Base-by-base conservation (phyloP, 2,329 filamentous ascomycete species). In the Cordyceps tenuipes region DNA sequence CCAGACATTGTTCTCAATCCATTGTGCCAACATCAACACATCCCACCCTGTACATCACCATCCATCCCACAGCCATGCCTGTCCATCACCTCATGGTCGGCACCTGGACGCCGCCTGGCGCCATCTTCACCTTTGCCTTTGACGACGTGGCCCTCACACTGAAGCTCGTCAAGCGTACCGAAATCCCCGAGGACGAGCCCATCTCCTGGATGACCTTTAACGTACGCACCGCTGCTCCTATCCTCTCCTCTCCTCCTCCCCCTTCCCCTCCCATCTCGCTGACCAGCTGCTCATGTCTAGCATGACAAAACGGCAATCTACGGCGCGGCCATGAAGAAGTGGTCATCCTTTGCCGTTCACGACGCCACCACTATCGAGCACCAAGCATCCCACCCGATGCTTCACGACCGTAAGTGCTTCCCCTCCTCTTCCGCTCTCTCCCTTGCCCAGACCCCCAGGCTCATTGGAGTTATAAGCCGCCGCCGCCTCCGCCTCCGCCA, bases 171-270 rank as follows among this genome's bases (percentile, higher is more conserved):
- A 91, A 93, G 77, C 85, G 87, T 67, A 94, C 90, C 1, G 84
- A 86, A 61, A 94, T 95, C 60, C 87, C 90, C 5, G 75, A 88
- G 57, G 88, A 93, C 64, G 90, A 96, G 74, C 89, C 91, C 8
- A 94, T 96, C 65, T 95, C 90, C 62, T 96, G 91, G 91, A 93
- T 96, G 88, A 87, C 90, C 17, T 93, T 95, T 69, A 88, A 90
- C 72, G 89, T 91, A 87, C 69, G n/a, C 59, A 55, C 41, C 41
- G 46, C 13, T n/a, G 7, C 17, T 26, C n/a, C n/a, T n/a, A n/a
- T n/a, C n/a, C n/a, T n/a, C n/a, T n/a, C n/a, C n/a, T n/a, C 7
- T 17, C 29, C 7, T 29, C 23, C 39, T 8, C 12, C 29, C n/a
- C 21, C n/a, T n/a, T 48, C 47, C 17, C 49, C 23, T 29, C 7